phyloP scores from a whole-genome alignment of 2,329 filamentous ascomycete species.

The Sphaerostilbella broomeana region DNA sequence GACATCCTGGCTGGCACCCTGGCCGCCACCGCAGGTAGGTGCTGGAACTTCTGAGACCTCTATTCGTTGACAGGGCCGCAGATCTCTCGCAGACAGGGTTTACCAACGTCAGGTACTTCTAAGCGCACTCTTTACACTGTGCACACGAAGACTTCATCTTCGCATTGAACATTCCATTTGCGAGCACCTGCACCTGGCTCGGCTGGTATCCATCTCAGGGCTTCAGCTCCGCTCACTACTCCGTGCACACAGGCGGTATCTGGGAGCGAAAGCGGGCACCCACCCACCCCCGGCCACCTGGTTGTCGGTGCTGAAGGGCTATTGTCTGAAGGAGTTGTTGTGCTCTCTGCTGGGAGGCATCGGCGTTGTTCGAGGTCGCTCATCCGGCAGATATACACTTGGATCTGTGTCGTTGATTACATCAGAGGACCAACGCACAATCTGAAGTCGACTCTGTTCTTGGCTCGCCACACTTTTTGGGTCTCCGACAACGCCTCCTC shows the following conservation, averaged over 20 bases:
- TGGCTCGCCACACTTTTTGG: conserved; percentile 6
- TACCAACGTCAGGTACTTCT: not conserved
- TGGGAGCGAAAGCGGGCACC: conserved; percentile 6
- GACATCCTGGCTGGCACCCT: conserved; percentile 21
- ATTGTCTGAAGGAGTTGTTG: not conserved
- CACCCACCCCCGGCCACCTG: conserved; percentile 8
- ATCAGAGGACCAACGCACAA: conserved; percentile 2
- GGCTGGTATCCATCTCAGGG: conserved; percentile 13
- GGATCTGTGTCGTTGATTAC: conserved; percentile 1
- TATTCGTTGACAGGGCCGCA: conserved; percentile 19
- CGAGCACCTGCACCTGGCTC: conserved; percentile 1
- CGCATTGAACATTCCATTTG: conserved; percentile 1
- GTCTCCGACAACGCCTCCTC: conserved; percentile 10
- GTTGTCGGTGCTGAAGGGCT: conserved; percentile 5
- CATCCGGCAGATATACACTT: not conserved
- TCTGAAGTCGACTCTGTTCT: not conserved
- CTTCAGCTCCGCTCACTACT: conserved; percentile 12
- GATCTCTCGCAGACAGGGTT: conserved; percentile 19
- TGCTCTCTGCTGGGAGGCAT: conserved; percentile 1
- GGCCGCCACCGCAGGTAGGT: conserved; percentile 21
- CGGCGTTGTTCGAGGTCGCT: not conserved
- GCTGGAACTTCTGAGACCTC: conserved; percentile 22
- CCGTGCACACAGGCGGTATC: conserved; percentile 8
- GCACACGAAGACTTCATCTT: not conserved
- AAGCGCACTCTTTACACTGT: not conserved